Evolutionary conservation across 1,139 yeast genomes (phyloP).

Genomic region (Hanseniaspora sp.): DNA sequence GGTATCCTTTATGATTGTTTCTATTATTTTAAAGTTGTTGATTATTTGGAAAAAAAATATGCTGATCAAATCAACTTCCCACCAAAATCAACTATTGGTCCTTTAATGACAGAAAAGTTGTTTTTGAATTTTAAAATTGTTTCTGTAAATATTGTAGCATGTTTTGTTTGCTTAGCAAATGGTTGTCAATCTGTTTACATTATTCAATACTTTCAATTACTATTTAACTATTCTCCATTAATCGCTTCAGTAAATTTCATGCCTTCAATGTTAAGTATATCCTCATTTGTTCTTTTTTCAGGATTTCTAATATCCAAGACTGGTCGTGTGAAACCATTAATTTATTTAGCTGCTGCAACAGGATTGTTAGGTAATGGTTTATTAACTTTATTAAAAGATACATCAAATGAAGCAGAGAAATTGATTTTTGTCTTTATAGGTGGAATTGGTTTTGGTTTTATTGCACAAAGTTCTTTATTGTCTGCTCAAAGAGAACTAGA

Average conservation of each 20-base stretch:
- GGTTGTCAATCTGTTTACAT: slow-evolving; percentile 21
- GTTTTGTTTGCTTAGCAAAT: slow-evolving; percentile 20
- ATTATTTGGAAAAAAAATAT: neutral
- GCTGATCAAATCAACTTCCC: neutral
- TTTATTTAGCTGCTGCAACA: slow-evolving; percentile 36
- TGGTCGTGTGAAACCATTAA: slow-evolving; percentile 40
- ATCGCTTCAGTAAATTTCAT: slow-evolving; percentile 48
- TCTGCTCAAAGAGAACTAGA: slow-evolving; percentile 38
- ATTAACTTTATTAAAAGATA: slow-evolving; percentile 33
- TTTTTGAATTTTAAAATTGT: slow-evolving; percentile 19
- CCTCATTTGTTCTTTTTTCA: slow-evolving; percentile 37
- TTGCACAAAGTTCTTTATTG: slow-evolving; percentile 43
- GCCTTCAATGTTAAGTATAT: slow-evolving; percentile 44
- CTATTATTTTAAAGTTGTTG: slow-evolving; percentile 11
- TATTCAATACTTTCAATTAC: slow-evolving; percentile 24
- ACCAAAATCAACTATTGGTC: slow-evolving; percentile 12
- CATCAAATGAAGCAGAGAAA: slow-evolving; percentile 33
- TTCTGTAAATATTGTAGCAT: slow-evolving; percentile 19
- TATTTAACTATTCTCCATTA: slow-evolving; percentile 33
- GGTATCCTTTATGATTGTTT: slow-evolving; percentile 14
- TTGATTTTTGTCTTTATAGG: slow-evolving; percentile 46
- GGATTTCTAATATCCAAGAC: slow-evolving; percentile 41
- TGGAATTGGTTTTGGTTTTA: slow-evolving; percentile 47
- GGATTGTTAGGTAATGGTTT: slow-evolving; percentile 47
- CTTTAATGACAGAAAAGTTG: slow-evolving; percentile 21